Base-by-base conservation (phyloP, 1,139 yeast species). In the Martiniozyma asiatica region DNA sequence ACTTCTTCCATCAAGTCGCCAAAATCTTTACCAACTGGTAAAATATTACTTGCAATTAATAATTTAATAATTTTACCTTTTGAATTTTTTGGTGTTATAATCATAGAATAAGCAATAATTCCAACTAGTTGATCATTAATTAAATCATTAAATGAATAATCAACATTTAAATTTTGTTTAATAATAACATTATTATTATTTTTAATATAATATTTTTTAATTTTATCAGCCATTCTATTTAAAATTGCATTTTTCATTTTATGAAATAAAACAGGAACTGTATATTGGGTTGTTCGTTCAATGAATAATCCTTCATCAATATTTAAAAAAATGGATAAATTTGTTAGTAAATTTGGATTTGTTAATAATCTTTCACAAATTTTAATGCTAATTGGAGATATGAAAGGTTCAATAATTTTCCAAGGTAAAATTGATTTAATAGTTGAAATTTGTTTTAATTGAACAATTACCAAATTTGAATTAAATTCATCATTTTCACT, bases 331-430 rank as follows among this genome's bases (percentile, higher is more conserved):
- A 72, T 73, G 6, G 87, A 67, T 11, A 89, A 59, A 36, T 68
- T 65, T 14, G 60, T 60, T 22, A 81, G 61, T 33, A 80, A 58
- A n/a, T 61, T 56, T 0, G 74, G 70, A 30, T 68, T 70, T 5
- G 58, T 52, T 4, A 53, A 53, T 25, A 67, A 45, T 31, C 63
- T 61, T 38, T 72, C 72, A 2, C 82, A 73, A 11, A 82, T 61
- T 28, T 68, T 64, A 31, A 74, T 68, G 24, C 89, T 68, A n/a
- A 85, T 61, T 30, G 79, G 67, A 1, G 92, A 81, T 47, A 89
- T 64, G 40, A 73, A 80, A 0, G 95, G 94, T 4, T 84, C 69
- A 21, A 85, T 56, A 12, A 89, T 53, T 45, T 79, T 81, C 58
- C 76, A 74, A 0, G 84, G 75, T 2, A 80, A 66, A 19, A 69